A percentile compares a stretch with the other conserved stretches of the same genome.
Conservation (phyloP, 2,329 filamentous ascomycete genomes). For the Alternaria consortialis region DNA sequence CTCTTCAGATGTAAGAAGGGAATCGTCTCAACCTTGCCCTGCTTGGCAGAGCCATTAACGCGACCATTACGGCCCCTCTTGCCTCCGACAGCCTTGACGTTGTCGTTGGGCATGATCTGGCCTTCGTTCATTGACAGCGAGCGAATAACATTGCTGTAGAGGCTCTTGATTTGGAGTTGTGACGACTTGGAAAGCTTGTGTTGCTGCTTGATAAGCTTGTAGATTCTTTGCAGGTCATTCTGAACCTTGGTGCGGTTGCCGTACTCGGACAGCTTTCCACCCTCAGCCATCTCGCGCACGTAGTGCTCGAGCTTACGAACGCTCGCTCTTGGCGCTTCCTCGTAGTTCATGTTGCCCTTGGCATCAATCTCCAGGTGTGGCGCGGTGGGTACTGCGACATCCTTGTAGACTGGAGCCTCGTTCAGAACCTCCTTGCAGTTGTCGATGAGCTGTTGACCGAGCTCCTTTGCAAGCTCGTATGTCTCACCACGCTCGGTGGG, state of each 20-base stretch:
- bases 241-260: constrained; percentile 98
- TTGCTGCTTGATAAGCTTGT: constrained; percentile 98
- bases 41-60: constrained; percentile 67
- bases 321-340: constrained; percentile 84
- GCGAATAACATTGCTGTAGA: constrained; percentile 93
- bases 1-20: constrained; percentile 97
- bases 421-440: constrained; percentile 95
- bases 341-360: constrained; percentile 90
- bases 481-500: constrained; percentile 96
- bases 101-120: constrained; percentile 92
- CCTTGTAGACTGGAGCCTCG: constrained; percentile 89
- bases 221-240: constrained; percentile 91
- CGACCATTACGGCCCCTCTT: constrained; percentile 66
- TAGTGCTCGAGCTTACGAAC: constrained; percentile 98
- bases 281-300: constrained; percentile 97
- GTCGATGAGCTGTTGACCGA: constrained; percentile 91
- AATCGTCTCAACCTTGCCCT: constrained; percentile 93
- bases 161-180: constrained; percentile 92
- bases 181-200: constrained; percentile 97
- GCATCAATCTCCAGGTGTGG: constrained; percentile 92
- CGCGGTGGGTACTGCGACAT: constrained; percentile 89
- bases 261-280: constrained; percentile 98
- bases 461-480: constrained; percentile 95
- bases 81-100: constrained; percentile 69
- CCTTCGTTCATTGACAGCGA: constrained; percentile 97